Conservation (phyloP, 306 rosid species). For the Cicer chorassanicum region DNA sequence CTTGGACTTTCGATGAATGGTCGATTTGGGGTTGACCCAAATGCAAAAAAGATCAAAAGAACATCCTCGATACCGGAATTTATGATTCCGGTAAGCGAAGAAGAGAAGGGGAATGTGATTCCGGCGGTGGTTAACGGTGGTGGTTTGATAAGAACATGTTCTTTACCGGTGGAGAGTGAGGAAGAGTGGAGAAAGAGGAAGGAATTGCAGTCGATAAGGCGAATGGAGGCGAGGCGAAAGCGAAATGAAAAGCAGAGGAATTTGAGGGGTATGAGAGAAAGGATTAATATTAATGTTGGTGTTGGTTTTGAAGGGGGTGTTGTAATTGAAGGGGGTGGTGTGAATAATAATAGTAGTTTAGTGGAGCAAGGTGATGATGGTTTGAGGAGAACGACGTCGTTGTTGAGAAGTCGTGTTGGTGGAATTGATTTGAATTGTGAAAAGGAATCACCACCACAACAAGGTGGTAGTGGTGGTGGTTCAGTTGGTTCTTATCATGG, state of each 20-base stretch:
- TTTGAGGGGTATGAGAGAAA: constrained; percentile 53
- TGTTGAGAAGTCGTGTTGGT: constrained; percentile 25
- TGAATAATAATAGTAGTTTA: constrained; percentile 1
- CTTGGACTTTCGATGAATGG: constrained; percentile 86
- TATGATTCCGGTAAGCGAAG: constrained; percentile 30
- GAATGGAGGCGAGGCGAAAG: constrained; percentile 77
- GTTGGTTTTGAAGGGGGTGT: constrained; percentile 42
- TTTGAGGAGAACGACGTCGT: constrained; percentile 44
- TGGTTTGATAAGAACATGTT: constrained; percentile 59
- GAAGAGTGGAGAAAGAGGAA: constrained; percentile 80
- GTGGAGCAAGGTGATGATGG: constrained; percentile 47
- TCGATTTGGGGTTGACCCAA: constrained; percentile 79
- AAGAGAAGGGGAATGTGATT: constrained; percentile 27
- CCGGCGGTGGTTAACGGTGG: not conserved
- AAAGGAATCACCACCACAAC: constrained; percentile 41
- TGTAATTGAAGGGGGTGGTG: constrained; percentile 34
- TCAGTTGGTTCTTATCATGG: constrained; percentile 46
- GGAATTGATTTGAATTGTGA: constrained; percentile 46
- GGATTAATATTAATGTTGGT: not conserved
- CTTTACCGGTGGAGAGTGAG: constrained; percentile 70
- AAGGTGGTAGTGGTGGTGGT: not conserved
- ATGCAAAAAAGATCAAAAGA: constrained; percentile 58
- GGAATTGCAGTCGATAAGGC: constrained; percentile 72
- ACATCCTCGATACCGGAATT: constrained; percentile 68
- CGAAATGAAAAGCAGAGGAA: constrained; percentile 73